Conservation (phyloP, 345 rosid genomes). For the Bretschneidera sinensis region DNA sequence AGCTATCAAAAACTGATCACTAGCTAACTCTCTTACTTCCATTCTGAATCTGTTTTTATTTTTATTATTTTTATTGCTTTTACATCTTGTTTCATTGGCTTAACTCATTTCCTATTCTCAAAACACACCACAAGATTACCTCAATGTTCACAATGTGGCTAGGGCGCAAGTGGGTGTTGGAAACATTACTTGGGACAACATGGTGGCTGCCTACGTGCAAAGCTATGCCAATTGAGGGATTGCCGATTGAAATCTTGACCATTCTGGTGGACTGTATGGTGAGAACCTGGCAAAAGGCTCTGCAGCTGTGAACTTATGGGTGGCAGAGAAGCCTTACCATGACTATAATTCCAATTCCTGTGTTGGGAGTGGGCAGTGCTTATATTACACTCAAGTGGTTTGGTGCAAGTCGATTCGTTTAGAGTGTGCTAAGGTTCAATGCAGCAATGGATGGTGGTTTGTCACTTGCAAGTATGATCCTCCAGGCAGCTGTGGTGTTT, state of each 20-base stretch:
- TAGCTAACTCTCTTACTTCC: too few species aligned
- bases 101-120: slow-evolving; percentile 23
- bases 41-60: too few species aligned
- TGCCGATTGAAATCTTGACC: slow-evolving; percentile 39
- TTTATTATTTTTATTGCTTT: too few species aligned
- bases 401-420: slow-evolving; percentile 46
- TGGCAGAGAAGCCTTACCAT: slow-evolving; percentile 42
- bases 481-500: slow-evolving; percentile 53
- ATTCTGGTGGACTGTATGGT: slow-evolving; percentile 52
- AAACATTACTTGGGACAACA: slow-evolving; percentile 38
- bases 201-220: slow-evolving; percentile 34
- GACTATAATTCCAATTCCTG: slow-evolving; percentile 40
- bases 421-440: slow-evolving; percentile 64
- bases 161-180: slow-evolving; percentile 37
- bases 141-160: slow-evolving; percentile 43
- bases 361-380: slow-evolving; percentile 32
- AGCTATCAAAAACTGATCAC: too few species aligned
- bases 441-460: slow-evolving; percentile 45
- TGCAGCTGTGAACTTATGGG: slow-evolving; percentile 52
- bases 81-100: too few species aligned
- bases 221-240: slow-evolving; percentile 29
- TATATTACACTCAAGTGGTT: slow-evolving; percentile 74
- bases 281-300: slow-evolving; percentile 48
- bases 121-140: slow-evolving; percentile 32
- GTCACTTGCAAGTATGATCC: slow-evolving; percentile 53